Base-by-base conservation (phyloP, 2,329 filamentous ascomycete species). In the Sarocladium oryzae region DNA sequence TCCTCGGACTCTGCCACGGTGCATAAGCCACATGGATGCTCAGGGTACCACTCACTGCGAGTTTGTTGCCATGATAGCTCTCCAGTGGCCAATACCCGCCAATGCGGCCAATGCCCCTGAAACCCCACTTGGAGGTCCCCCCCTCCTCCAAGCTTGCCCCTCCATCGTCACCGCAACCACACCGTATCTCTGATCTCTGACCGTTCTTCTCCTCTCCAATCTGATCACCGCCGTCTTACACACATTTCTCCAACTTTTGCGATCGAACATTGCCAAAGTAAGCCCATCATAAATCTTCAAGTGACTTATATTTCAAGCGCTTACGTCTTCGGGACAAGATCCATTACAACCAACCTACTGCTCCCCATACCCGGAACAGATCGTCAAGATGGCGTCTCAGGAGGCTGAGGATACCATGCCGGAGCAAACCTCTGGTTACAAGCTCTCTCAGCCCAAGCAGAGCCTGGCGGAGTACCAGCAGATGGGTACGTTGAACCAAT, bases 361-460 rank as follows among this genome's bases (percentile, higher is more conserved):
- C 20, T 20, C 15, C 43, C 48, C 32, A 6, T n/a, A 50, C 9
- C 30, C 23, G 8, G 11, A 15, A 15, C 21, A 18, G 15, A 48
- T 15, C 43, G n/a, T 32, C 43, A 77, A 61, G 62, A 89, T 89
- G 85, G 77, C 84, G 59, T 79, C 82, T 61, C 75, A 81, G 65
- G 76, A 85, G 58, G 43, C 43, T 21, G 89, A 96, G 56, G 92
- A 97, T 64, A 82, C 92, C 60, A 77, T 87, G 70, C 86, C 89
- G 57, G 88, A 93, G 75, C 81, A 86, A 74, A 96, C 91, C 59
- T 85, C 91, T 74, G 92, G 92, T 68, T 97, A 96, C 85, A 96
- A 95, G 83, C 87, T 96, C 66, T 91, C 89, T 60, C 89, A 96
- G 82, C 79, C 79, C 56, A 96, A 96, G 85, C 96, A 97, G 82